Evolutionary conservation across 208 protist species (phyloP).

Genomic region (Strigomonas culicis): DNA sequence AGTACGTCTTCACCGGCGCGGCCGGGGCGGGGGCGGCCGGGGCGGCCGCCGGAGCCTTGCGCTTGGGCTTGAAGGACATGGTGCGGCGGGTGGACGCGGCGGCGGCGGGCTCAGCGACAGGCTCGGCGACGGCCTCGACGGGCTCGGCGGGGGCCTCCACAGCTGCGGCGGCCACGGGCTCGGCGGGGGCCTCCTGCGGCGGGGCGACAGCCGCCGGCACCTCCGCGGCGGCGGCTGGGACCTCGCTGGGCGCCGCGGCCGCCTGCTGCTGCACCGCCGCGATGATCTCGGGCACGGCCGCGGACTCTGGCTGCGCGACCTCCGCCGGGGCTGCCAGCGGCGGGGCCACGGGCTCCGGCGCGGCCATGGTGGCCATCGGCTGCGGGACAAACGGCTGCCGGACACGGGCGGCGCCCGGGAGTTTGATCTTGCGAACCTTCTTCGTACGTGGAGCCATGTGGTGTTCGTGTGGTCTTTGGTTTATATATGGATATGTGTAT

Average conservation of each 20-base stretch:
- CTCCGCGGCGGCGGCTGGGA: not conserved
- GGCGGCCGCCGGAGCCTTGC: not conserved
- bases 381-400: not conserved
- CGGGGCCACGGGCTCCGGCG: not conserved
- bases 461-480: too few species aligned
- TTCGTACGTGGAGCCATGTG: too few species aligned
- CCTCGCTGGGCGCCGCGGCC: not conserved
- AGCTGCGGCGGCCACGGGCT: not conserved
- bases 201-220: not conserved
- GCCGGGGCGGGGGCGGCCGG: not conserved
- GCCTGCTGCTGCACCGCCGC: conserved; percentile 2
- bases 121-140: not conserved
- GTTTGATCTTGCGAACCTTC: too few species aligned
- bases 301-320: not conserved
- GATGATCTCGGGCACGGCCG: not conserved
- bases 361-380: not conserved
- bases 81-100: not conserved
- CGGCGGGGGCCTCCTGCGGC: not conserved
- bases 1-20: not conserved
- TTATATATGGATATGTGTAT: too few species aligned
- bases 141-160: not conserved
- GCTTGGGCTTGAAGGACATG: not conserved
- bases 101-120: not conserved
- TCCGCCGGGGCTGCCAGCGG: not conserved
- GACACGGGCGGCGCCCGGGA: conserved; percentile 10